phyloP scores from a whole-genome alignment of 2,329 filamentous ascomycete genomes.

The Aspergillus sp. region DNA sequence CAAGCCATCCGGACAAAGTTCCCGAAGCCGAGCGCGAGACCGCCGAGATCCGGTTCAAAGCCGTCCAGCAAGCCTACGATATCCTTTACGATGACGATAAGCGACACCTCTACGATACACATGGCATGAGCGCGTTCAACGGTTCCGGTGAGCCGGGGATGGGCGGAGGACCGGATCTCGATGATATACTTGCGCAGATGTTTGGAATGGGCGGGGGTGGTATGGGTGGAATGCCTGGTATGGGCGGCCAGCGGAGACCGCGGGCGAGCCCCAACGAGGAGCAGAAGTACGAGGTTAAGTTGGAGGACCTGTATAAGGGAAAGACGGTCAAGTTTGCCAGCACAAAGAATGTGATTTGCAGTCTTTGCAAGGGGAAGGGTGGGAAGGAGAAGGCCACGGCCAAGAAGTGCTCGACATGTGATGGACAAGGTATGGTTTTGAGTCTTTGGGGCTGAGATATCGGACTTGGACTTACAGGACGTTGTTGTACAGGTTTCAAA shows the following conservation, averaged over 20 bases:
- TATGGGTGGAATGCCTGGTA: constrained; percentile 45
- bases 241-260: constrained; percentile 45
- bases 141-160: constrained; percentile 68
- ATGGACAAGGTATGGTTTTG: constrained; percentile 65
- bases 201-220: constrained; percentile 67
- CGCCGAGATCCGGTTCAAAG: constrained; percentile 91
- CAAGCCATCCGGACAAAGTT: constrained; percentile 95
- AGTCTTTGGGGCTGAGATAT: neutral
- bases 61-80: constrained; percentile 92
- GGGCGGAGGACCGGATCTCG: constrained; percentile 71
- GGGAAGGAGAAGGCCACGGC: constrained; percentile 92
- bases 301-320: constrained; percentile 97
- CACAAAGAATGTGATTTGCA: constrained; percentile 91
- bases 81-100: constrained; percentile 97
- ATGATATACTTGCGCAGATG: constrained; percentile 93
- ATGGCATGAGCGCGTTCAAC: constrained; percentile 96
- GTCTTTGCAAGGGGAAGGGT: constrained; percentile 82
- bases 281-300: constrained; percentile 84
- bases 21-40: constrained; percentile 80
- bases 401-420: constrained; percentile 79
- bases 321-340: constrained; percentile 97
- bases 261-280: constrained; percentile 81
- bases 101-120: constrained; percentile 85
- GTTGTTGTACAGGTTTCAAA: constrained; percentile 59
- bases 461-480: constrained; percentile 11